These are phyloP conservation scores for Ceratocystis papillata DNA, from an alignment of 2,329 filamentous ascomycete species.

Conservation along the genomic window DNA sequence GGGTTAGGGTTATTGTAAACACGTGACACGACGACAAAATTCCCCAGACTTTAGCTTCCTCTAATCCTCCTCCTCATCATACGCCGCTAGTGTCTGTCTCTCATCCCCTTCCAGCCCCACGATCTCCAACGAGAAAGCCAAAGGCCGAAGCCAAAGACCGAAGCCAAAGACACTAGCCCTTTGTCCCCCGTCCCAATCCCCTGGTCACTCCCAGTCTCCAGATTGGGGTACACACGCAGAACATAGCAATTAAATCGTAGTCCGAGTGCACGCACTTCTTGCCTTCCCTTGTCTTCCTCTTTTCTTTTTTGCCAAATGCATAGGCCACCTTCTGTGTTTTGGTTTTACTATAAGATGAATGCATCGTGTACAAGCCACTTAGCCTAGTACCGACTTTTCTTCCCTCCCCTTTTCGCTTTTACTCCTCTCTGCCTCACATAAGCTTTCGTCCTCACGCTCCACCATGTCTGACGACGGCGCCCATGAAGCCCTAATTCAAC, in stretches of 20 bases:
- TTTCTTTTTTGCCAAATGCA: slow-evolving; percentile 8
- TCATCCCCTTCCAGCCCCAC: neutral
- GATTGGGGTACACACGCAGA: neutral
- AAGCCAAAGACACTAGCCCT: too few relatives aligned
- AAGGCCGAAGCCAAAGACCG: too few relatives aligned
- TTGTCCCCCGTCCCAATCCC: too few relatives aligned
- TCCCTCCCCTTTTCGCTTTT: neutral
- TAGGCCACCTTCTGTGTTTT: slow-evolving; percentile 1
- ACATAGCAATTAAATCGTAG: neutral
- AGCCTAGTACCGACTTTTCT: slow-evolving; percentile 8
- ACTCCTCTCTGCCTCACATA: neutral
- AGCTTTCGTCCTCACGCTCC: neutral
- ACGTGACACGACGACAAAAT: too few relatives aligned
- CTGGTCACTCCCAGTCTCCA: too few relatives aligned
- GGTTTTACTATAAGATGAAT: slow-evolving; percentile 7
- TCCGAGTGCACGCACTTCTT: neutral
- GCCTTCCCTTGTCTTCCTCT: slow-evolving; percentile 12
- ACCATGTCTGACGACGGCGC: slow-evolving; percentile 17
- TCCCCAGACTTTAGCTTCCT: neutral
- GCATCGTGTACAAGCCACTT: slow-evolving; percentile 1
- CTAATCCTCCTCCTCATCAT: neutral
- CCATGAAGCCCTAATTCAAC: slow-evolving; percentile 14
- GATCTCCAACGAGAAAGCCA: neutral
- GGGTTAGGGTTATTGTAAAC: too few relatives aligned
- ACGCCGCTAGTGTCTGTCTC: neutral